These are phyloP conservation scores for Candida hungchunana DNA, from an alignment of 805 yeast genomes.

Conservation along the genomic window DNA sequence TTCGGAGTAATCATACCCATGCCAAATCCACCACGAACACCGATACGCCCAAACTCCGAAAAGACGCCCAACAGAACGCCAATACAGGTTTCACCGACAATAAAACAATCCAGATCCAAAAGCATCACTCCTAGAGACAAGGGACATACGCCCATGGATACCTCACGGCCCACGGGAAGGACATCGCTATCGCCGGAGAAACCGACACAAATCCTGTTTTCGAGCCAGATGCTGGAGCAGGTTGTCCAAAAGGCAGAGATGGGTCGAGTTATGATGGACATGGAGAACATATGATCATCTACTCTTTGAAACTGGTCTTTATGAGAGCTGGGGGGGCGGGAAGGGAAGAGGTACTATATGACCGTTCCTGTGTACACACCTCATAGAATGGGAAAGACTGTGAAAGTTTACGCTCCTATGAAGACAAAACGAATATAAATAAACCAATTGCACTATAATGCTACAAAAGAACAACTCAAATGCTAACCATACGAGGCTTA, in stretches of 20 bases:
- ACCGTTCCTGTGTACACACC: too few species aligned
- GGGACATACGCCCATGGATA: not conserved
- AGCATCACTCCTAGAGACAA: not conserved
- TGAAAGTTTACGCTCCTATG: too few species aligned
- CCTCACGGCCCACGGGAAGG: not conserved
- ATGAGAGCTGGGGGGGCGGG: not conserved
- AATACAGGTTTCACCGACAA: not conserved
- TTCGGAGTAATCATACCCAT: constrained; percentile 12
- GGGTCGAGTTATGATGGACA: constrained; percentile 20
- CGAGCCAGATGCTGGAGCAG: constrained; percentile 10
- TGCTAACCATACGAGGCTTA: too few species aligned
- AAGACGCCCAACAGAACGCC: too few species aligned
- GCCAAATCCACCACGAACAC: constrained; percentile 3
- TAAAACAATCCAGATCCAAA: not conserved
- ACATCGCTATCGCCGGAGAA: not conserved
- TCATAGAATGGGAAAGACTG: too few species aligned
- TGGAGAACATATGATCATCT: constrained; percentile 10
- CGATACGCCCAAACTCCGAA: too few species aligned
- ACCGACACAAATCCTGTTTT: constrained; percentile 7
- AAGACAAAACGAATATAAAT: too few species aligned
- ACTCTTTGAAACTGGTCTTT: not conserved
- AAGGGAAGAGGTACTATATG: too few species aligned
- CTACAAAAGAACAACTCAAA: too few species aligned
- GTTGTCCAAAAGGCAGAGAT: constrained; percentile 21
- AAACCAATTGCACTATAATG: too few species aligned